Percentiles rank a stretch among this genome's conserved stretches.
Conservation (phyloP, 2,329 filamentous ascomycete species). For the Neurospora sp. region DNA sequence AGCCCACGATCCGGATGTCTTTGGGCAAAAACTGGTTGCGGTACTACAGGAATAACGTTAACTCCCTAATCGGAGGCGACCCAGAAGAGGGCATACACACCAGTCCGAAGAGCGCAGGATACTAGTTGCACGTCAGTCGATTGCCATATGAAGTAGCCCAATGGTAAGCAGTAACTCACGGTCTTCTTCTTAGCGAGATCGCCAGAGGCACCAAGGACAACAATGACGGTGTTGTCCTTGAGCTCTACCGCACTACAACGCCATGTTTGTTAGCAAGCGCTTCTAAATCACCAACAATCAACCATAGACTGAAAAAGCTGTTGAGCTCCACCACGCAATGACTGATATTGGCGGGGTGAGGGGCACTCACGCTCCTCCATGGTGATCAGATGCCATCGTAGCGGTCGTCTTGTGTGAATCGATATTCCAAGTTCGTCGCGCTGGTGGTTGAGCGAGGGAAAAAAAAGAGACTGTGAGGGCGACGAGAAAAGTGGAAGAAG, state of each 20-base stretch:
- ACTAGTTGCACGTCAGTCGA: constrained; percentile 42
- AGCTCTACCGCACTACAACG: constrained; percentile 71
- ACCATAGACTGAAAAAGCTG: background rate
- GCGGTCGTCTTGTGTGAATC: constrained; percentile 6
- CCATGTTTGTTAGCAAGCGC: constrained; percentile 25
- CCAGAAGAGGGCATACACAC: constrained; percentile 44
- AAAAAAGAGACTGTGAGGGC: background rate
- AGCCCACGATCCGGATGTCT: constrained; percentile 93
- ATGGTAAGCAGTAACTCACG: constrained; percentile 36
- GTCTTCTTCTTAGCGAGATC: constrained; percentile 99
- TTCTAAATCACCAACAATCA: background rate
- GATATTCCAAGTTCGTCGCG: background rate
- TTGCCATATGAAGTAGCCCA: constrained; percentile 19
- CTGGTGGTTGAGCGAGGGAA: background rate
- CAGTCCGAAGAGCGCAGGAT: constrained; percentile 92
- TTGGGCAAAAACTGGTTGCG: constrained; percentile 98
- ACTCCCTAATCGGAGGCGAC: background rate
- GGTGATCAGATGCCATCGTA: constrained; percentile 22
- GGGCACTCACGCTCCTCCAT: constrained; percentile 23
- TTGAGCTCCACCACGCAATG: background rate
- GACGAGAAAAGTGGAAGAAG: constrained; percentile 1
- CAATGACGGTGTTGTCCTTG: constrained; percentile 95
- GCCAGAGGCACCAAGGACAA: constrained; percentile 93
- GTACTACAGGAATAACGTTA: constrained; percentile 49
- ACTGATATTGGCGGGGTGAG: constrained; percentile 9